Conservation (phyloP, 805 yeast species). For the Kodamaea neixiangensis region DNA sequence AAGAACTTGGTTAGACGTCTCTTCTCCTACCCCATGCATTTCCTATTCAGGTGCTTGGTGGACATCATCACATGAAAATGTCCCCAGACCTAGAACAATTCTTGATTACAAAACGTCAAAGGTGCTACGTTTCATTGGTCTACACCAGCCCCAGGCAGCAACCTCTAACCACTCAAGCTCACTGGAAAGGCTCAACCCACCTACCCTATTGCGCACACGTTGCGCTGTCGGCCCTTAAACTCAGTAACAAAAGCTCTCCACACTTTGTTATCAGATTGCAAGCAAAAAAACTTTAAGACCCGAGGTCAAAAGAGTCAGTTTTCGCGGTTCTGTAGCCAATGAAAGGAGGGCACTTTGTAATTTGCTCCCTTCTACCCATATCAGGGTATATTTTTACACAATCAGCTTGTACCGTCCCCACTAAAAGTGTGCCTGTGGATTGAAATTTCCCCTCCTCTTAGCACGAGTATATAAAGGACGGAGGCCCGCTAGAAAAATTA, state of each 20-base stretch:
- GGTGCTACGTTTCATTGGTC: background rate
- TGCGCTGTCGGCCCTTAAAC: background rate
- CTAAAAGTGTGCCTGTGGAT: constrained; percentile 1
- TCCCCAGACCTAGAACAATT: background rate
- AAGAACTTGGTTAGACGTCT: background rate
- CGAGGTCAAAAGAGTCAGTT: background rate
- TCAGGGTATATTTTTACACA: constrained; percentile 1
- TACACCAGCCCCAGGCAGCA: background rate
- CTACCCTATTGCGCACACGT: background rate
- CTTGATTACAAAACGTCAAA: background rate
- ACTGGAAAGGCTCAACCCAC: background rate
- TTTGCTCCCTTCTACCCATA: constrained; percentile 11
- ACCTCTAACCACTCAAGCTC: background rate
- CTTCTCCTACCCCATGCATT: background rate
- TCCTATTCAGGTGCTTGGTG: background rate
- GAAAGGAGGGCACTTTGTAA: constrained; percentile 9
- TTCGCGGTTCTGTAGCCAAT: constrained; percentile 8
- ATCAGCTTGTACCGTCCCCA: constrained; percentile 7
- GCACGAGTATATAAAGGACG: constrained; percentile 3
- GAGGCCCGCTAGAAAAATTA: background rate
- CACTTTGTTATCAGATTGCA: background rate
- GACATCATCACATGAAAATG: constrained; percentile 4
- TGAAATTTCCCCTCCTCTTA: constrained; percentile 7
- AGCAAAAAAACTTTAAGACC: background rate
- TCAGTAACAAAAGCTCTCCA: background rate